Base-by-base conservation (phyloP, 352 stramenopile genomes). In the Phytophthora syringae region DNA sequence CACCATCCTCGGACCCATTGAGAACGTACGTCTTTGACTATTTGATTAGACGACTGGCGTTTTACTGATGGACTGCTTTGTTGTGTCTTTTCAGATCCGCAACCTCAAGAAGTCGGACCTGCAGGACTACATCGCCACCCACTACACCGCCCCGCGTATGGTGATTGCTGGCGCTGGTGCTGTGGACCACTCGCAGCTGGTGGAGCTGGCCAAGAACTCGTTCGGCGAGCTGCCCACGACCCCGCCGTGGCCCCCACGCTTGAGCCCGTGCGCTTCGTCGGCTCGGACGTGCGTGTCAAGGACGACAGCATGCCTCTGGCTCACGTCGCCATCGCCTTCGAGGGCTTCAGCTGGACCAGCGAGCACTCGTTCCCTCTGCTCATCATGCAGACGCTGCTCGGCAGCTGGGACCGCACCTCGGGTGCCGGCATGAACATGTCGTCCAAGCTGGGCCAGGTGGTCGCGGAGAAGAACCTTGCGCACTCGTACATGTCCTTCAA, bases 401-500 rank as follows among this genome's bases (percentile, higher is more conserved):
- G 93, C 67, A 92, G 87, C 74, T 98, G 92, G 90, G 89, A 97
- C 77, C 89, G 90, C 70, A 97, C 91, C 15, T 94, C 84, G 44
- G 96, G 97, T 55, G 84, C 93, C 39, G 96, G 96, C 60, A 90
- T 97, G 74, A 99, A 98, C 81, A 96, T 97, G 72, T 95, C 94
- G 55, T 98, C 91, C 32, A 96, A 97, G 70, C 81, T 99, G n/a
- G 98, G 97, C 59, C 92, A 99, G 80, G 93, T 97, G 64, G 86
- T 99, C 7, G 97, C 97, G 12, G 84, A 97, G 70, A 91, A 98
- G 73, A 96, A 99, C 76, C 83, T 98, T 30, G 97, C 96, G 39
- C 97, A 99, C 85, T 98, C 90, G 49, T 97, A 99, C 81, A 98
- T 97, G 76, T 98, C 97, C 25, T 99, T 99, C 87, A 99, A 99